phyloP scores from a whole-genome alignment of 345 rosid genomes.

The Passiflora organensis region DNA sequence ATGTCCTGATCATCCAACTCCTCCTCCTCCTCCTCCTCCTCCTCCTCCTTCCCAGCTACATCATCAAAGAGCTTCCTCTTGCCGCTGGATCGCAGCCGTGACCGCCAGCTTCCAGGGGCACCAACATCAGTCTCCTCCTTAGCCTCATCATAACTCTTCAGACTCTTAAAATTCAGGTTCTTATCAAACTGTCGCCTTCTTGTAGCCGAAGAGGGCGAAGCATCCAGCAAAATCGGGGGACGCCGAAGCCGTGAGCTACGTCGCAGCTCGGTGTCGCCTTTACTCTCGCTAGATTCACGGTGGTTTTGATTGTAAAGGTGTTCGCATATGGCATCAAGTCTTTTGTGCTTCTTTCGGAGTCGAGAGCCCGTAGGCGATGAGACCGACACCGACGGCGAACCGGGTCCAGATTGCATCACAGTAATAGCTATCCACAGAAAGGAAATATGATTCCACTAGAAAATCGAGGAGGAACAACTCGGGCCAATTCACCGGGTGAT shows the following conservation, averaged over 20 bases:
- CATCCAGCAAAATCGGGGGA: constrained; percentile 67
- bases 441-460: no score
- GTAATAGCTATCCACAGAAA: no score
- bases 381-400: no score
- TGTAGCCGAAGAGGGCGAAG: constrained; percentile 67
- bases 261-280: constrained; percentile 48
- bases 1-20: constrained; percentile 12
- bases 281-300: constrained; percentile 33
- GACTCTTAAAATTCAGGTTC: constrained; percentile 14
- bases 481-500: no score
- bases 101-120: constrained; percentile 4
- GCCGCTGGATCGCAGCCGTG: constrained; percentile 18
- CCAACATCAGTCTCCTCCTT: constrained; percentile 21
- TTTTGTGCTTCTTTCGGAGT: constrained; percentile 69
- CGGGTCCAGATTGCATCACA: no score
- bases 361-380: constrained; percentile 41
- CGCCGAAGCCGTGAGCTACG: constrained; percentile 73
- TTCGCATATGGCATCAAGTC: constrained; percentile 83
- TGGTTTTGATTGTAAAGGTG: constrained; percentile 64
- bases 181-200: constrained; percentile 40
- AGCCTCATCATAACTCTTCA: constrained; percentile 6
- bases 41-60: constrained; percentile 12
- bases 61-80: constrained; percentile 57
- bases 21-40: constrained; percentile 20
- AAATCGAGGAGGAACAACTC: no score